A percentile compares a stretch with the other conserved stretches of the same genome.
phyloP scores from a whole-genome alignment of 148 eudicot genomes.

The Fagopyrum tataricum region DNA sequence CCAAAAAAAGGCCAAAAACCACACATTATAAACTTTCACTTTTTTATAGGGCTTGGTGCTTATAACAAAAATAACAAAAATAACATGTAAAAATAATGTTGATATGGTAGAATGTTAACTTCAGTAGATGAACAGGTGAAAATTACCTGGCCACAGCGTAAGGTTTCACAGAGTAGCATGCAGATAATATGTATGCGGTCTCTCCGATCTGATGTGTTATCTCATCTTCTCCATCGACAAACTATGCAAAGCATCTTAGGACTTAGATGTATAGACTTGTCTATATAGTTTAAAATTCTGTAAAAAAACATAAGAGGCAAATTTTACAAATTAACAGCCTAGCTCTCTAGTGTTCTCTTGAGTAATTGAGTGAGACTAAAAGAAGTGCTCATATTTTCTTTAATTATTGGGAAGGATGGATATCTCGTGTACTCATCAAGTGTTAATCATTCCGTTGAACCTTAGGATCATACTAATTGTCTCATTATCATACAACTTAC shows the following conservation, averaged over 20 bases:
- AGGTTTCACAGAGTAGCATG: slow-evolving; percentile 92
- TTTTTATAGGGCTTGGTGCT: too few species aligned
- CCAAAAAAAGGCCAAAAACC: too few species aligned
- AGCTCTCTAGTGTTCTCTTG: not conserved
- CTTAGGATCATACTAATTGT: not conserved
- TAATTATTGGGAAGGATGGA: not conserved
- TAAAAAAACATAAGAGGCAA: not conserved
- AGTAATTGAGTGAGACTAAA: not conserved
- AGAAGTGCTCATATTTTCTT: not conserved
- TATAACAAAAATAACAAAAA: slow-evolving; percentile 11
- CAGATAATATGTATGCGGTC: slow-evolving; percentile 84
- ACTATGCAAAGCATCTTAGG: slow-evolving; percentile 28
- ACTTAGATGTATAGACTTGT: not conserved
- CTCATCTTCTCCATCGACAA: slow-evolving; percentile 79
- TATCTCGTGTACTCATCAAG: not conserved
- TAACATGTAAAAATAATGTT: not conserved
- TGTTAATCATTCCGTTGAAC: not conserved
- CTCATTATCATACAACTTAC: too few species aligned
- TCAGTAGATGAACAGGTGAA: not conserved
- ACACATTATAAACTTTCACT: too few species aligned
- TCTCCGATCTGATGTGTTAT: slow-evolving; percentile 96
- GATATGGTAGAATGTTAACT: not conserved
- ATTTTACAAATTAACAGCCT: too few species aligned
- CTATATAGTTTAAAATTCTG: not conserved
- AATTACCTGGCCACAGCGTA: slow-evolving; percentile 85